Conservation (phyloP, 148 eudicot genomes). For the Cornus kousa region DNA sequence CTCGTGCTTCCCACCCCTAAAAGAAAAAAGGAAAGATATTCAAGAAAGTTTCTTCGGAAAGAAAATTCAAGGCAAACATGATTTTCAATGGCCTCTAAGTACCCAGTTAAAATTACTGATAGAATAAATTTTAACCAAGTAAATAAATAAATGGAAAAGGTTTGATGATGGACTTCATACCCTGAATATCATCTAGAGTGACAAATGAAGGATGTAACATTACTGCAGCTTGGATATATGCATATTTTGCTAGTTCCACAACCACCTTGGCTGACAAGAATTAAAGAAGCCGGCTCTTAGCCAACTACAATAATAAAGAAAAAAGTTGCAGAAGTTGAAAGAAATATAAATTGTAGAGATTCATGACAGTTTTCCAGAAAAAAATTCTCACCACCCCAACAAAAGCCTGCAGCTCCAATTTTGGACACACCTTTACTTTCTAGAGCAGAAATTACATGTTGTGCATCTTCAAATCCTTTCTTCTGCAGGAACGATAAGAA, state of each 20-base stretch:
- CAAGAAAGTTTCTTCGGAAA: neutral
- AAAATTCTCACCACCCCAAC: conserved; percentile 60
- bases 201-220: conserved; percentile 45
- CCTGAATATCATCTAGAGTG: conserved; percentile 41
- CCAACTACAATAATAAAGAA: neutral
- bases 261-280: conserved; percentile 40
- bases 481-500: conserved; percentile 26
- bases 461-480: conserved; percentile 39
- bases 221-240: conserved; percentile 41
- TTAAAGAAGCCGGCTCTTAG: neutral
- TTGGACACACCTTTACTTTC: conserved; percentile 47
- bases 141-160: no score
- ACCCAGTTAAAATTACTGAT: neutral
- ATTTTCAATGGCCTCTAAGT: no score
- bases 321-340: neutral
- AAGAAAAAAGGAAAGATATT: neutral
- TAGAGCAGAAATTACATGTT: conserved; percentile 43
- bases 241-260: conserved; percentile 30
- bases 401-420: conserved; percentile 61
- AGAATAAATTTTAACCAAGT: neutral
- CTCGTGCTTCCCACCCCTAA: neutral
- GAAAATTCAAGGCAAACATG: neutral
- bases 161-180: conserved; percentile 16
- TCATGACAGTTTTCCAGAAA: neutral
- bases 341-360: neutral